Evolutionary conservation across 306 rosid species (phyloP), one percentile per base, ranked within the genome.

Genomic region (Quercus dentata): DNA sequence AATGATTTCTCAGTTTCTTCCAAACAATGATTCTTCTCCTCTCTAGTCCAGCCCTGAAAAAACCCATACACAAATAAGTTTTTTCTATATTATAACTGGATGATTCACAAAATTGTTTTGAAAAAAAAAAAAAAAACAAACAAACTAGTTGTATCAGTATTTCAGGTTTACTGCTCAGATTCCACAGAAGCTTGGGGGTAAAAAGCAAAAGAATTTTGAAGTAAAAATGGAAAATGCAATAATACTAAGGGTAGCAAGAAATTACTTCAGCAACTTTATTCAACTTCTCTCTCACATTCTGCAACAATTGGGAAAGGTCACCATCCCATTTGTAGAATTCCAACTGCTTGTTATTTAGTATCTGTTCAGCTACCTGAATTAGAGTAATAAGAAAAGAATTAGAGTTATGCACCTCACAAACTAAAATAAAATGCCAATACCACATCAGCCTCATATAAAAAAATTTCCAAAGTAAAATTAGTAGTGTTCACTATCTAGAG

Each of bases 291-390:
- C 97, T 89, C 69, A 96, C 99, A 41, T 89, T 89, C 91, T 96
- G 98, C 83, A 96, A 80, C 80, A 96, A 57, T 76, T 88, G 89
- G 25, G 90, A 77, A 75, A 96, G 97, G 54, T 96, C 92, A 41
- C 97, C 91, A 10, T 93, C 98, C 99, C 99, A 96, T 82, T 91
- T 89, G 83, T 96, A 96, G 81, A 96, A 96, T 84, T 93, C 97
- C 87, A 93, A 76, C 73, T 78, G 97, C 75, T 90, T 90, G 68
- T 84, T 83, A 76, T 96, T 59, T 1, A 96, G 95, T 75, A 93
- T 85, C 89, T 81, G 84, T 75, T 87, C 91, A 35, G 97, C 90
- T 54, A 92, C 94, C 97, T 92, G 81, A 35, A 68, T 35, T 17
- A 68, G 54, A n/a, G 52, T 23, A 30, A 30, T 77, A 23, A 73